phyloP scores from a whole-genome alignment of 2,329 filamentous ascomycete species.

The Neonectria faginata region DNA sequence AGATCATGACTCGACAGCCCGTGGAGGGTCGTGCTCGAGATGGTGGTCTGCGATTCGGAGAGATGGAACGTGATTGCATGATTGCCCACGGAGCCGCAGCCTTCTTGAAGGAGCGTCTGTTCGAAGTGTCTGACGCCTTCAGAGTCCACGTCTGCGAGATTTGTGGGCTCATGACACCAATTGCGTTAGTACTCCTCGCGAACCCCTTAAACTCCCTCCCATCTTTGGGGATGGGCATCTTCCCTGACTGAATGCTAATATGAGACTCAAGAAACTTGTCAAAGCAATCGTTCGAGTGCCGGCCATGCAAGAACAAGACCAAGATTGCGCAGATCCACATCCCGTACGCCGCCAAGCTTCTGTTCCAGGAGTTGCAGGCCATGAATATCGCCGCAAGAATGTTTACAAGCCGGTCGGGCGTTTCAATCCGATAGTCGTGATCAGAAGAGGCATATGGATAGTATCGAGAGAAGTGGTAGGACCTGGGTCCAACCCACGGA shows the following conservation, averaged over 20 bases:
- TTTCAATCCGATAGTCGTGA: slow-evolving; percentile 70
- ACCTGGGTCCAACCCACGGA: slow-evolving; percentile 14
- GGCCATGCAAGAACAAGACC: slow-evolving; percentile 99
- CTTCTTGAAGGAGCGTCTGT: slow-evolving; percentile 96
- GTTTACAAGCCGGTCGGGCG: slow-evolving; percentile 88
- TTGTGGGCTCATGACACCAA: slow-evolving; percentile 97
- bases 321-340: slow-evolving; percentile 98
- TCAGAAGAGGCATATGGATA: slow-evolving; percentile 1
- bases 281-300: slow-evolving; percentile 95
- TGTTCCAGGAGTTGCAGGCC: slow-evolving; percentile 97
- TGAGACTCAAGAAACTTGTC: slow-evolving; percentile 78
- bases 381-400: slow-evolving; percentile 99
- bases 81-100: slow-evolving; percentile 98
- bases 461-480: slow-evolving; percentile 9
- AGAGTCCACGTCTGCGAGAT: slow-evolving; percentile 98
- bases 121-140: slow-evolving; percentile 98
- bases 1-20: slow-evolving; percentile 96
- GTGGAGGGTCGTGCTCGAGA: slow-evolving; percentile 98
- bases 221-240: not conserved
- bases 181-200: slow-evolving; percentile 79
- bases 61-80: slow-evolving; percentile 99
- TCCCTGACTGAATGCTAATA: slow-evolving; percentile 48
- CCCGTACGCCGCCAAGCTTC: slow-evolving; percentile 95
- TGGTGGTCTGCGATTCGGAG: slow-evolving; percentile 98
- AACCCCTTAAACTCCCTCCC: not conserved